Conservation (phyloP, 768 basidiomycete genomes). For the Galerina sulciceps region DNA sequence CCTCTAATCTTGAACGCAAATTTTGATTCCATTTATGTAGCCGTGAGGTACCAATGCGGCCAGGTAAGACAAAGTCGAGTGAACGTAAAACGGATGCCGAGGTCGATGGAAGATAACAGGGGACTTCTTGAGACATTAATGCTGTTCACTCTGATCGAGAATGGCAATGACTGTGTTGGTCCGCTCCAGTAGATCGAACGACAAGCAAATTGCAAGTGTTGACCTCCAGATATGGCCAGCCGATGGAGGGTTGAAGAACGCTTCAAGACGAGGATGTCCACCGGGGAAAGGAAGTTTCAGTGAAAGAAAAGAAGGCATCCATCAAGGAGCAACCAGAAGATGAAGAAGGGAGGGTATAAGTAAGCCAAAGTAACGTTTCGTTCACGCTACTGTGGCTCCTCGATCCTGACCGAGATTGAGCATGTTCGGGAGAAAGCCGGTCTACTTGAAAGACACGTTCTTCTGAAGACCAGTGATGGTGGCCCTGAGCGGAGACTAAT, state of each 20-base stretch:
- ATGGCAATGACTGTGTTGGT: too few species aligned
- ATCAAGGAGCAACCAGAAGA: slow-evolving; percentile 22
- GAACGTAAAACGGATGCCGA: slow-evolving; percentile 2
- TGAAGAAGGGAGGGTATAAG: slow-evolving; percentile 18
- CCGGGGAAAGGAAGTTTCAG: slow-evolving; percentile 13
- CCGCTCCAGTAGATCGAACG: too few species aligned
- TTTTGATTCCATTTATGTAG: background rate
- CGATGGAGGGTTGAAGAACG: background rate
- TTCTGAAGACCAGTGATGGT: slow-evolving; percentile 9
- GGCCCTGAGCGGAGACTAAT: slow-evolving; percentile 21
- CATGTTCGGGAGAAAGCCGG: slow-evolving; percentile 15
- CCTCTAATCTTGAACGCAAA: background rate
- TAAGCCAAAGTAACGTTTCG: slow-evolving; percentile 22
- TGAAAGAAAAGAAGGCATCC: slow-evolving; percentile 20
- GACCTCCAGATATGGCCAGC: slow-evolving; percentile 3
- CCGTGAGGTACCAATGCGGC: background rate
- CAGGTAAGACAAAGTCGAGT: slow-evolving; percentile 10
- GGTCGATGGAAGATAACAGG: background rate
- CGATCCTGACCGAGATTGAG: slow-evolving; percentile 26
- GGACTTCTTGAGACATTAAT: slow-evolving; percentile 9
- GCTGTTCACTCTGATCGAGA: background rate
- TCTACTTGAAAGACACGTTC: slow-evolving; percentile 12
- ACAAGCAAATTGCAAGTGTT: slow-evolving; percentile 3
- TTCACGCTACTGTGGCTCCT: slow-evolving; percentile 24
- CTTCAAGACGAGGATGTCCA: slow-evolving; percentile 12